phyloP scores from a whole-genome alignment of 169 alveolate genomes.

The Plasmodium inui region DNA sequence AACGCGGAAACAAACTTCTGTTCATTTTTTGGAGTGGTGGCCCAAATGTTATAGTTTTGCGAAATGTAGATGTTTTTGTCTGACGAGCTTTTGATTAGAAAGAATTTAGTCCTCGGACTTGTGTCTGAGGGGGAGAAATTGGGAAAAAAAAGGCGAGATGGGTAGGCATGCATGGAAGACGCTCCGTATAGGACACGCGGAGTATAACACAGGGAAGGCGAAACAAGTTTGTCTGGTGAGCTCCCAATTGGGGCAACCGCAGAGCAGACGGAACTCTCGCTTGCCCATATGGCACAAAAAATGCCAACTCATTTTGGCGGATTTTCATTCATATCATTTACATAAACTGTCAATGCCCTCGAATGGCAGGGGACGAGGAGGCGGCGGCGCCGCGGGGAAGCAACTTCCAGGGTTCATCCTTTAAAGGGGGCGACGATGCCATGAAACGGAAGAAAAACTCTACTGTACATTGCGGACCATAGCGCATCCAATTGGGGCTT shows the following conservation, averaged over 20 bases:
- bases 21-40: slow-evolving; percentile 83
- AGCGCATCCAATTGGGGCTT: background rate
- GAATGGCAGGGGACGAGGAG: slow-evolving; percentile 18
- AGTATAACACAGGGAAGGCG: background rate
- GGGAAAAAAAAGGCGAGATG: background rate
- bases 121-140: slow-evolving; percentile 11
- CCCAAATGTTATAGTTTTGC: slow-evolving; percentile 80
- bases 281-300: background rate
- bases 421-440: background rate
- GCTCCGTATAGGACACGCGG: background rate
- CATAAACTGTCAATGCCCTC: slow-evolving; percentile 34
- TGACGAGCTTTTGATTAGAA: slow-evolving; percentile 79
- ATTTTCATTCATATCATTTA: background rate
- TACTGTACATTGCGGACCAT: background rate
- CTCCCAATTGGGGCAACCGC: background rate
- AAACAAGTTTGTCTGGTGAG: background rate
- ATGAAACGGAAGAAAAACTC: background rate
- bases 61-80: slow-evolving; percentile 77
- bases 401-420: slow-evolving; percentile 12
- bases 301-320: background rate
- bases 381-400: slow-evolving; percentile 33
- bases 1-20: slow-evolving; percentile 66
- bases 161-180: background rate
- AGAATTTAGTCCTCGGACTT: slow-evolving; percentile 71
- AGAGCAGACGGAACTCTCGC: background rate